A percentile compares a stretch with the other conserved stretches of the same genome.
Conservation (phyloP, 139 green algal species). For the Bryopsis sp. region DNA sequence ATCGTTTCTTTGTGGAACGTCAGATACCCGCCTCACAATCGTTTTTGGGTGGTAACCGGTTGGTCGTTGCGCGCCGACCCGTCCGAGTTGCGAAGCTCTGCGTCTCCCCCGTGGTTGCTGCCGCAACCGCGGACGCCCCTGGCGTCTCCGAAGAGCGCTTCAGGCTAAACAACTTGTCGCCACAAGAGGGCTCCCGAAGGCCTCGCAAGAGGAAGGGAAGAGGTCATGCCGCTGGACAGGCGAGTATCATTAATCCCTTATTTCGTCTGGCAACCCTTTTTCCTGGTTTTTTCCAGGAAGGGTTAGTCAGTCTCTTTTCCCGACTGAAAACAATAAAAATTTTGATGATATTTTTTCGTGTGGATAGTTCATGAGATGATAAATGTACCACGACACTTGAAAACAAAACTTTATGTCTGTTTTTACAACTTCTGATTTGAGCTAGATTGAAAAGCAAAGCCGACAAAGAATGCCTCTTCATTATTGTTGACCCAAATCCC, state of each 20-base stretch:
- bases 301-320: too few relatives aligned
- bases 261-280: slow-evolving; percentile 10
- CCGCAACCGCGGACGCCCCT: too few relatives aligned
- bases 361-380: neutral
- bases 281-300: neutral
- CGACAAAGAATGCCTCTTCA: neutral
- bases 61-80: too few relatives aligned
- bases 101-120: too few relatives aligned
- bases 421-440: too few relatives aligned
- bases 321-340: neutral
- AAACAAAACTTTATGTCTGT: too few relatives aligned
- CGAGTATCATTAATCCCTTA: slow-evolving; percentile 14
- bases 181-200: slow-evolving; percentile 63
- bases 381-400: too few relatives aligned
- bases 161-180: slow-evolving; percentile 83
- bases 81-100: too few relatives aligned
- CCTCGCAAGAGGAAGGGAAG: slow-evolving; percentile 82
- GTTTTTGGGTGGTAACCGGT: too few relatives aligned
- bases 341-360: neutral
- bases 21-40: too few relatives aligned
- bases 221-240: slow-evolving; percentile 70
- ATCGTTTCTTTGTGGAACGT: too few relatives aligned
- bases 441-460: neutral
- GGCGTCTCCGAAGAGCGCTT: slow-evolving; percentile 64
- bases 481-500: neutral